phyloP scores from a whole-genome alignment of 192 early-diverging fungal species.

The Coemansia pectinata region DNA sequence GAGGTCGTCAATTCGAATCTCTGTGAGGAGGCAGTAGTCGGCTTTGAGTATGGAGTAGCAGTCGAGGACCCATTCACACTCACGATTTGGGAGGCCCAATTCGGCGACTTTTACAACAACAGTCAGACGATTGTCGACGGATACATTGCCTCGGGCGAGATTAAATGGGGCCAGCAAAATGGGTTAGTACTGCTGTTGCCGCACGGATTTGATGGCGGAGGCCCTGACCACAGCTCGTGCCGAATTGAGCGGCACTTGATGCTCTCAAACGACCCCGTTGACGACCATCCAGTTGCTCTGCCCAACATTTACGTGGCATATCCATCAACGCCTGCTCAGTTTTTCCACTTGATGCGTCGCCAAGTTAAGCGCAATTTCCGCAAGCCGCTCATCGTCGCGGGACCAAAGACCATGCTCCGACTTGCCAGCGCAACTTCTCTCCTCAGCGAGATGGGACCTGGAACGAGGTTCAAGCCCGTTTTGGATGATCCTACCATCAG shows the following conservation, averaged over 20 bases:
- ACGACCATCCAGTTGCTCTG: slow-evolving; percentile 57
- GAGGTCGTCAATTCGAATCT: slow-evolving; percentile 92
- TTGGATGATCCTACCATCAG: slow-evolving; percentile 65
- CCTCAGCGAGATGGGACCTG: slow-evolving; percentile 83
- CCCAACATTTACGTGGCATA: slow-evolving; percentile 93
- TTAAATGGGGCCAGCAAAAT: slow-evolving; percentile 93
- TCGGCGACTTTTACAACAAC: slow-evolving; percentile 98
- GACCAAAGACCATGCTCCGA: slow-evolving; percentile 72
- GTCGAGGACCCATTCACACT: slow-evolving; percentile 86
- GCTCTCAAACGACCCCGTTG: slow-evolving; percentile 78
- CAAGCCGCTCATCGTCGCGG: slow-evolving; percentile 87
- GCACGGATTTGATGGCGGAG: slow-evolving; percentile 94
- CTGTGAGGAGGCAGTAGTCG: slow-evolving; percentile 91
- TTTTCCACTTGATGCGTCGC: slow-evolving; percentile 92
- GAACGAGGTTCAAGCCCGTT: slow-evolving; percentile 84
- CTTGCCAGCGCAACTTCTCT: slow-evolving; percentile 68
- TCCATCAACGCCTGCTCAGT: slow-evolving; percentile 91
- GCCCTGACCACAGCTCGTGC: slow-evolving; percentile 91
- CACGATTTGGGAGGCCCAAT: slow-evolving; percentile 98
- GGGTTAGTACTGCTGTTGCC: slow-evolving; percentile 92
- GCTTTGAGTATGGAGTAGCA: slow-evolving; percentile 94
- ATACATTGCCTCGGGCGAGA: slow-evolving; percentile 81
- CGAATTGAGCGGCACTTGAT: slow-evolving; percentile 91
- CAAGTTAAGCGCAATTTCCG: slow-evolving; percentile 90
- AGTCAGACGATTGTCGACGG: slow-evolving; percentile 96